A percentile compares a stretch with the other conserved stretches of the same genome.
Evolutionary conservation across 2,329 filamentous ascomycete genomes (phyloP).

Genomic region (Grosmannia clavigera): DNA sequence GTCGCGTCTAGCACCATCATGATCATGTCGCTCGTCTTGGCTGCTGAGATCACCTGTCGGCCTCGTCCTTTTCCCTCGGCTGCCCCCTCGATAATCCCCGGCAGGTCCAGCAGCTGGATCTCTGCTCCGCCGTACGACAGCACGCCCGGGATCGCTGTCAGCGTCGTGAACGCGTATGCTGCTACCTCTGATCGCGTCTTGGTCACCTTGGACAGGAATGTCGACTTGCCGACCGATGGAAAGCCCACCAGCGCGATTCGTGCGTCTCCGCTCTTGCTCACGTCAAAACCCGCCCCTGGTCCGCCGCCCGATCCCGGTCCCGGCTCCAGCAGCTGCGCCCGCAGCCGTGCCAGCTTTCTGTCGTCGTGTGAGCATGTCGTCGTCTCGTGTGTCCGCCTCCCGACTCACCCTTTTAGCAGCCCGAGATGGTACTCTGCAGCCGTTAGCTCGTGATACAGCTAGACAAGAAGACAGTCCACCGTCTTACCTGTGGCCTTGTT

Average conservation of each 20-base stretch:
- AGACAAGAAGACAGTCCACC: conserved; percentile 18
- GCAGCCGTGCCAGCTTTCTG: conserved; percentile 88
- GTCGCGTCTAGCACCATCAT: conserved; percentile 96
- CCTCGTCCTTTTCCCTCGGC: conserved; percentile 92
- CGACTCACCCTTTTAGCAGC: conserved; percentile 77
- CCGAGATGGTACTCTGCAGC: conserved; percentile 90
- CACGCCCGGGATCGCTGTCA: conserved; percentile 94
- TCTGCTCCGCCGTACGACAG: conserved; percentile 96
- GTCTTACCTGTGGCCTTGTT: conserved; percentile 90
- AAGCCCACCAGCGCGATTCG: conserved; percentile 97
- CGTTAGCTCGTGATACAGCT: not conserved
- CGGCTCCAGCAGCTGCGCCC: conserved; percentile 89
- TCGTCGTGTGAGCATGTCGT: not conserved
- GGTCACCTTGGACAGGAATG: conserved; percentile 96
- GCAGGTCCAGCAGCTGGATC: conserved; percentile 94
- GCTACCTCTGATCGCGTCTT: conserved; percentile 96
- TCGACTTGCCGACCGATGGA: conserved; percentile 96
- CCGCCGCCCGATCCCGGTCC: conserved; percentile 65
- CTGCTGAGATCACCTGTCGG: conserved; percentile 90
- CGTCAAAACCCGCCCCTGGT: conserved; percentile 77
- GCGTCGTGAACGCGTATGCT: conserved; percentile 91
- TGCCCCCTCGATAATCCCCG: conserved; percentile 95
- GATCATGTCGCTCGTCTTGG: conserved; percentile 95
- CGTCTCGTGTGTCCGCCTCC: not conserved
- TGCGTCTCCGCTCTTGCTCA: conserved; percentile 92